phyloP scores from a whole-genome alignment of 108 stramenopile species.

The Skeletonema potamos region DNA sequence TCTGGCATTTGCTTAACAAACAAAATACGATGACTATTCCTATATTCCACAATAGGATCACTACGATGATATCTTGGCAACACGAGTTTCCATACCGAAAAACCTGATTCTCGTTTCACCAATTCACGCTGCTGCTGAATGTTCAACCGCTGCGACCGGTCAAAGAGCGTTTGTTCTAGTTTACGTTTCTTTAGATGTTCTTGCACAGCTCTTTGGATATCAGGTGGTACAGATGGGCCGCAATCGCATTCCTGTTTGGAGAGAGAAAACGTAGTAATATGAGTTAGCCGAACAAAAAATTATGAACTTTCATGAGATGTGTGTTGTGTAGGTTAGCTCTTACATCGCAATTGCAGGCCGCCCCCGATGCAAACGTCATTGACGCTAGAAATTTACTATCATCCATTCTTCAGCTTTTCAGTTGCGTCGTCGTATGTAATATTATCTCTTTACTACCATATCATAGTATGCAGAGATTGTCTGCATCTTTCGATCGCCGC shows the following conservation, averaged over 20 bases:
- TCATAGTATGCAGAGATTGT: no score
- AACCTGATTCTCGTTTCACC: constrained; percentile 38
- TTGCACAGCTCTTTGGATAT: constrained; percentile 23
- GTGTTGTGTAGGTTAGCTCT: neutral
- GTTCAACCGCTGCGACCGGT: constrained; percentile 32
- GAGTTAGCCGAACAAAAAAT: constrained; percentile 16
- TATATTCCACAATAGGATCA: constrained; percentile 66
- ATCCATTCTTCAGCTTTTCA: neutral
- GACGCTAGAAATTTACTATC: constrained; percentile 36
- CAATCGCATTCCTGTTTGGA: constrained; percentile 52
- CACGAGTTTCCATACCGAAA: constrained; percentile 46
- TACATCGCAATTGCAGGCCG: neutral
- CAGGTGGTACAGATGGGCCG: constrained; percentile 30
- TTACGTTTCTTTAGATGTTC: constrained; percentile 19
- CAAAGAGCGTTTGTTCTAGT: neutral
- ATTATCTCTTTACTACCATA: no score
- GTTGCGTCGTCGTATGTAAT: no score
- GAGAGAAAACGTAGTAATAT: neutral
- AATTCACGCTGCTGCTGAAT: constrained; percentile 54
- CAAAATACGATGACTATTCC: constrained; percentile 56
- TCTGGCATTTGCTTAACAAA: constrained; percentile 42
- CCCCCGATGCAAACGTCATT: constrained; percentile 57
- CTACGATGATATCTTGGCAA: constrained; percentile 37
- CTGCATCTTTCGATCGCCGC: no score
- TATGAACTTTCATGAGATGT: neutral